These are phyloP conservation scores for Penicillium nucicola DNA, from an alignment of 495 filamentous ascomycete species.

Conservation along the genomic window DNA sequence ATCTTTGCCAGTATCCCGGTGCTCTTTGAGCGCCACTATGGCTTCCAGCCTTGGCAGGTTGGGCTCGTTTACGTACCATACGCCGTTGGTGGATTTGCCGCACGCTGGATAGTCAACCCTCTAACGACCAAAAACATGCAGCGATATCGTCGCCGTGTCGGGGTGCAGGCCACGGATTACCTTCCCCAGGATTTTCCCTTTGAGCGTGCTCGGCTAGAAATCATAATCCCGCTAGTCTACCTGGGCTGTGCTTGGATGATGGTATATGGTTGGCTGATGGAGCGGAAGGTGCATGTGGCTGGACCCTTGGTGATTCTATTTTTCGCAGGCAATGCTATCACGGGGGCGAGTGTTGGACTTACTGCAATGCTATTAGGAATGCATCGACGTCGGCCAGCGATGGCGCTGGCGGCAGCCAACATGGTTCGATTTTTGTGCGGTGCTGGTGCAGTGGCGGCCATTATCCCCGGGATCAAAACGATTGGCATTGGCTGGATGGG, in stretches of 20 bases:
- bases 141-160: constrained; percentile 12
- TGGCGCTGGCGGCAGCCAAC: not conserved
- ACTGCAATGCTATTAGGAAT: not conserved
- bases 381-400: not conserved
- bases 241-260: constrained; percentile 20
- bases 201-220: constrained; percentile 36
- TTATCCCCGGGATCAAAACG: not conserved
- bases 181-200: constrained; percentile 20
- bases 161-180: constrained; percentile 17
- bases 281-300: constrained; percentile 7
- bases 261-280: constrained; percentile 40
- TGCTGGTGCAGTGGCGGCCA: not conserved
- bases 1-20: constrained; percentile 13
- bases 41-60: constrained; percentile 30
- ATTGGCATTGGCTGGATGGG: constrained; percentile 3
- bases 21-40: constrained; percentile 26
- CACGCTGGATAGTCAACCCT: constrained; percentile 23
- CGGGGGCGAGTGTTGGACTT: not conserved
- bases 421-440: not conserved
- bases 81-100: constrained; percentile 29
- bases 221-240: constrained; percentile 27
- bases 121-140: constrained; percentile 33
- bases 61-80: constrained; percentile 40
- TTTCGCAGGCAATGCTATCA: constrained; percentile 3
- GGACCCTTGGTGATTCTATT: constrained; percentile 8